Evolutionary conservation across 208 protist genomes (phyloP).

Genomic region (Leishmania turanica): DNA sequence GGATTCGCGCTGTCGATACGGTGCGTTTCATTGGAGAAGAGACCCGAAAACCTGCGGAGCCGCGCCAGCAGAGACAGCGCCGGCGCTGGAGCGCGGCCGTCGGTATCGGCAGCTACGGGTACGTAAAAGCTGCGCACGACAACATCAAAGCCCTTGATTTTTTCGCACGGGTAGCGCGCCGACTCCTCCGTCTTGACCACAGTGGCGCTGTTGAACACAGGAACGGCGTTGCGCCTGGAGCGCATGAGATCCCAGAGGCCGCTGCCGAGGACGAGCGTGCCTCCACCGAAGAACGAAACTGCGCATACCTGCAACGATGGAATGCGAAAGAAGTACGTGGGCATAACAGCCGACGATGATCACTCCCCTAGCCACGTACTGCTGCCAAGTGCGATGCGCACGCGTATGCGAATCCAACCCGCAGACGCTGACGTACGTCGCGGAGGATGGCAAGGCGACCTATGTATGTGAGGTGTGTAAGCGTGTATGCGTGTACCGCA

Average conservation of each 20-base stretch:
- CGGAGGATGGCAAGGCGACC: neutral
- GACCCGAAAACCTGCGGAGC: conserved; percentile 3
- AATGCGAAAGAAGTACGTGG: conserved; percentile 31
- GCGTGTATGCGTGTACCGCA: neutral
- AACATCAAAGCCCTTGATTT: conserved; percentile 70
- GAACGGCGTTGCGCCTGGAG: conserved; percentile 34
- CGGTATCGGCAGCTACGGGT: conserved; percentile 1
- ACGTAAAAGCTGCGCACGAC: conserved; percentile 84
- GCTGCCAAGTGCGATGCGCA: neutral
- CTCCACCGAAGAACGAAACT: conserved; percentile 15
- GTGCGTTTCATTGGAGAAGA: conserved; percentile 44
- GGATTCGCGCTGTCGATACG: neutral
- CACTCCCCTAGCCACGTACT: neutral
- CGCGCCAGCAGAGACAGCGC: neutral
- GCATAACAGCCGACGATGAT: conserved; percentile 7
- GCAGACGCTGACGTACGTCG: neutral
- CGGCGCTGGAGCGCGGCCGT: neutral
- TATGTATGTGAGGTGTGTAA: conserved; percentile 1
- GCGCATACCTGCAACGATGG: conserved; percentile 12
- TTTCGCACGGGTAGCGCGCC: conserved; percentile 64
- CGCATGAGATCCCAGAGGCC: conserved; percentile 22
- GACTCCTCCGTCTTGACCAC: conserved; percentile 58
- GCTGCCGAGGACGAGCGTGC: conserved; percentile 16
- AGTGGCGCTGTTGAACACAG: conserved; percentile 44
- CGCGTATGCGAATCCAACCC: neutral